Evolutionary conservation across 192 early-diverging fungal species (phyloP), one percentile per base, ranked within the genome.

Genomic region (Linnemannia zychae): DNA sequence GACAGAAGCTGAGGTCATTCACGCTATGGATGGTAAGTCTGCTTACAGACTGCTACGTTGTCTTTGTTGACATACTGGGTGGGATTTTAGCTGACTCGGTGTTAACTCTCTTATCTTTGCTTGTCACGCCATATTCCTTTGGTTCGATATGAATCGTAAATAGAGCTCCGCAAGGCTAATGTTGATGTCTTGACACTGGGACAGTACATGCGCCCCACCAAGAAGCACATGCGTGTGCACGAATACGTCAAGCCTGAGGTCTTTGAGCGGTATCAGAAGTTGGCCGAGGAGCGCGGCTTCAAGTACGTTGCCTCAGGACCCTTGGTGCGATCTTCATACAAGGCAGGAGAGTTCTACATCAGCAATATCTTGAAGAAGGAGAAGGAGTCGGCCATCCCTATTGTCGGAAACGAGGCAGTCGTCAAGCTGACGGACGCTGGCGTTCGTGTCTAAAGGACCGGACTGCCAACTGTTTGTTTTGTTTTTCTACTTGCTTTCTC

Each of bases 151-250:
- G 40, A 44, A 44, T n/a, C n/a, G n/a, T 24, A 67, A 50, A 90
- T 53, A 87, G 97, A 93, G 76, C 84, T 98, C 73, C 90, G 97
- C 67, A 90, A 92, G 31, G 90, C 93, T 18, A 91, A 95, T 52
- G 97, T 98, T 31, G 98, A 99, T 81, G 96, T 97, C 53, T 92
- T 99, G 24, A 99, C 98, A 15, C 89, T 99, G 74, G 98, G 98
- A n/a, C 98, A 99, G 88, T 99, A 99, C 86, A 99, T 99, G 98
- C 92, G 97, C 63, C 98, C 98, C n/a, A 98, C 98, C 31, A 99
- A 98, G 91, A 94, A 96, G 76, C 97, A 99, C 87, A 97, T 99
- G 97, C 98, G 98, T 91, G 96, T 99, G 28, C 91, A 95, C 72
- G 97, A 97, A 81, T 99, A 98, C 78, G 94, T 99, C 50, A 93